phyloP scores from a whole-genome alignment of 257 asterid species.

The Rubia yunnanensis region DNA sequence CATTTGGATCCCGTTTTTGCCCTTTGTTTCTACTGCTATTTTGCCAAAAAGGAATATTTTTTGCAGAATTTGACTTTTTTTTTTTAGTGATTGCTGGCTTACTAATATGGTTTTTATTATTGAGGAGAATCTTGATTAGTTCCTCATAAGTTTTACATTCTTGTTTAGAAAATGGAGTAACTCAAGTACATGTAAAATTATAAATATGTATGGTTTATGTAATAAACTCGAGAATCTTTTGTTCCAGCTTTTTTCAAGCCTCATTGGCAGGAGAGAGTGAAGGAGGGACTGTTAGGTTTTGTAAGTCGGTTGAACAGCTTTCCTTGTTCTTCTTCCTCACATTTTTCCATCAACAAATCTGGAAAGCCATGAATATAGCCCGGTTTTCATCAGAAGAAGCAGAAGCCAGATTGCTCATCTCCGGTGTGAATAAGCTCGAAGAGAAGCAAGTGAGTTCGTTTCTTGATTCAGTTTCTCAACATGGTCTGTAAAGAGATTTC shows the following conservation, averaged over 20 bases:
- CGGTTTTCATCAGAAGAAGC: slow-evolving; percentile 26
- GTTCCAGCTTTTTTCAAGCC: too few species aligned
- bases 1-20: background rate
- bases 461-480: background rate
- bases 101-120: too few species aligned
- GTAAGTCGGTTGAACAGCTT: slow-evolving; percentile 7
- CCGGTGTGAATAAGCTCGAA: slow-evolving; percentile 28
- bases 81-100: too few species aligned
- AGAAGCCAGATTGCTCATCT: slow-evolving; percentile 15
- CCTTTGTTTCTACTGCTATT: background rate
- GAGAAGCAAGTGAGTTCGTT: slow-evolving; percentile 19
- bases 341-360: background rate
- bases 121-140: background rate
- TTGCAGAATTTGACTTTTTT: background rate
- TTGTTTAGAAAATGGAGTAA: too few species aligned
- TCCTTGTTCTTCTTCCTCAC: slow-evolving; percentile 2
- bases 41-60: background rate
- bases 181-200: too few species aligned
- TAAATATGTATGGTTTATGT: too few species aligned
- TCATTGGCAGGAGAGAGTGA: background rate
- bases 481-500: background rate
- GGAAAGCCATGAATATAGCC: background rate
- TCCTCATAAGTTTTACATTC: background rate
- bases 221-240: background rate
- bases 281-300: slow-evolving; percentile 14